phyloP scores from a whole-genome alignment of 2,329 filamentous ascomycete genomes.

The Podosphaera fusca region DNA sequence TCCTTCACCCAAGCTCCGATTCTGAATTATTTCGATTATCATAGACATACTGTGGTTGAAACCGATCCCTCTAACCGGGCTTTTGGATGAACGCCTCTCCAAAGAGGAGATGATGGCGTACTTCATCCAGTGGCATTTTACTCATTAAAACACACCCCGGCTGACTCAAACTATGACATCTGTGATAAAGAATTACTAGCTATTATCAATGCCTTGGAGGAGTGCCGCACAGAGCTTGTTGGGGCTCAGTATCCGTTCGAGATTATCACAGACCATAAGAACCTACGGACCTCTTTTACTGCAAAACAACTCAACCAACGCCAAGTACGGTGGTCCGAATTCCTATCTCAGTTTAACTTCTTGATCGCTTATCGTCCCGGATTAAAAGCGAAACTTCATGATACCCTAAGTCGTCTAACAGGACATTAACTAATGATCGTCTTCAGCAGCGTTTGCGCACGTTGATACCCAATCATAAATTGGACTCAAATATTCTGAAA shows the following conservation, averaged over 20 bases:
- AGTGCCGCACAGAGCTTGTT: not conserved
- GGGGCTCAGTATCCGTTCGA: not conserved
- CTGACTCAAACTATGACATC: not conserved
- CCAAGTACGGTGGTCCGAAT: no score
- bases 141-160: not conserved
- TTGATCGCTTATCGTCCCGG: no score
- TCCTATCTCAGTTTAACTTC: no score
- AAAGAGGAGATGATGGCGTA: not conserved
- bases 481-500: not conserved
- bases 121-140: no score
- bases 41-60: not conserved
- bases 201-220: not conserved
- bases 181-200: not conserved
- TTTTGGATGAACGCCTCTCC: not conserved
- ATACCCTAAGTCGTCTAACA: not conserved
- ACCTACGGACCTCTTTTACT: not conserved
- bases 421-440: not conserved
- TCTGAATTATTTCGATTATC: not conserved
- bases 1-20: not conserved
- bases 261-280: not conserved
- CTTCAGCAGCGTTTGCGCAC: not conserved
- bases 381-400: not conserved
- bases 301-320: not conserved
- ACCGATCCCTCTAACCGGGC: not conserved
- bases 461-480: not conserved